Percentiles rank a stretch among this genome's conserved stretches.
Evolutionary conservation across 2,329 filamentous ascomycete species (phyloP).

Genomic region (Scedosporium dehoogii): DNA sequence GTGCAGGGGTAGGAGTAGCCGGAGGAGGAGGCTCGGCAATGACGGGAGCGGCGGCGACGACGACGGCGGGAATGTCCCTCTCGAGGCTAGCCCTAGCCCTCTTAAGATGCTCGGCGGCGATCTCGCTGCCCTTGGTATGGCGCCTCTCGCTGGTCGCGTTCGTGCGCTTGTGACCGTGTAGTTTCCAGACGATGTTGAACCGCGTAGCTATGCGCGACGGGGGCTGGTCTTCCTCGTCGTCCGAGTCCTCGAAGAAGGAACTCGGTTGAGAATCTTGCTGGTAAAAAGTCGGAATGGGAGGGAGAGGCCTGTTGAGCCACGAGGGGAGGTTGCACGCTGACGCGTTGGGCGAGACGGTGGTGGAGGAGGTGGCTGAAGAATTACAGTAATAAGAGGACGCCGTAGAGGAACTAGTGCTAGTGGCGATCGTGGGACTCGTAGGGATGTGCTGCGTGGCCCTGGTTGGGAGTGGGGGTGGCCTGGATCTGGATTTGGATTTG

Average conservation of each 20-base stretch:
- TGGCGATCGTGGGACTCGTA: background rate
- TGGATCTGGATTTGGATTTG: background rate
- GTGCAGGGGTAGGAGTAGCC: background rate
- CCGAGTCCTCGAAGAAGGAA: slow-evolving; percentile 7
- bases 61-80: background rate
- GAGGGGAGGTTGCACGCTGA: background rate
- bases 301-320: slow-evolving; percentile 2
- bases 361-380: background rate
- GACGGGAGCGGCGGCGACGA: background rate
- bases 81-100: slow-evolving; percentile 9
- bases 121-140: slow-evolving; percentile 7
- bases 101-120: slow-evolving; percentile 10
- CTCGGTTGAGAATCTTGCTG: background rate
- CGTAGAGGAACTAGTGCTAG: no score
- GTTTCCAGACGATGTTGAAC: slow-evolving; percentile 1
- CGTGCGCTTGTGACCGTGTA: slow-evolving; percentile 9
- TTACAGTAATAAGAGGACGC: background rate
- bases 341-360: background rate
- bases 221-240: slow-evolving; percentile 1
- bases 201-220: background rate
- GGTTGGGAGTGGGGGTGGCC: background rate
- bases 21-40: background rate
- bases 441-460: background rate
- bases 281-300: background rate
- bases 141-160: slow-evolving; percentile 7